A percentile compares a stretch with the other conserved stretches of the same genome.
Conservation (phyloP, 2,329 filamentous ascomycete genomes). For the Phaeophleospora eucalypticola region DNA sequence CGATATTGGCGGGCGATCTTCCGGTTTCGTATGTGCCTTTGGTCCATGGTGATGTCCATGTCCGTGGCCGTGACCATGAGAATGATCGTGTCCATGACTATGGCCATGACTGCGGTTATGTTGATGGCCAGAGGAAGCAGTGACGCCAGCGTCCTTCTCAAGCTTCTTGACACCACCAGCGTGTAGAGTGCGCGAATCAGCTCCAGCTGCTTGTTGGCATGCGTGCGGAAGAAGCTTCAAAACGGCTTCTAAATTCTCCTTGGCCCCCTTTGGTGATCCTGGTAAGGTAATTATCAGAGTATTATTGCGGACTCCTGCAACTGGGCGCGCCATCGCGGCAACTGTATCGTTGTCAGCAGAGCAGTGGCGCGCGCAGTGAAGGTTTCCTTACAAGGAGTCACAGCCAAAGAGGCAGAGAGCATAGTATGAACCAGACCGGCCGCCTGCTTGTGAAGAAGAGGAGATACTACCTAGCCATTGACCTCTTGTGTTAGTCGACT, state of each 20-base stretch:
- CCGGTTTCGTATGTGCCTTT: slow-evolving; percentile 67
- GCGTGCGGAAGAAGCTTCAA: slow-evolving; percentile 91
- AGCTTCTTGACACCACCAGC: slow-evolving; percentile 76
- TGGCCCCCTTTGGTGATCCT: slow-evolving; percentile 90
- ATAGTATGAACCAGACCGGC: slow-evolving; percentile 93
- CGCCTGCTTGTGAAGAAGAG: slow-evolving; percentile 78
- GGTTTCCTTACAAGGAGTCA: slow-evolving; percentile 78
- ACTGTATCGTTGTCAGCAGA: slow-evolving; percentile 51
- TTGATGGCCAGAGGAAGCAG: slow-evolving; percentile 23
- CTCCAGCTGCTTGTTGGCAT: slow-evolving; percentile 82
- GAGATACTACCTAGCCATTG: slow-evolving; percentile 75
- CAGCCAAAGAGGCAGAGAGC: slow-evolving; percentile 74
- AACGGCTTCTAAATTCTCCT: slow-evolving; percentile 85
- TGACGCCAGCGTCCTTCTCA: slow-evolving; percentile 69
- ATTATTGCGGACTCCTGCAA: slow-evolving; percentile 78
- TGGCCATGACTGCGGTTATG: too few species aligned
- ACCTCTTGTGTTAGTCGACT: too few species aligned
- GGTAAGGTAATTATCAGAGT: slow-evolving; percentile 84
- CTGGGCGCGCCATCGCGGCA: slow-evolving; percentile 92
- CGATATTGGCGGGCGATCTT: slow-evolving; percentile 51
- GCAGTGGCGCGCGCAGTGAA: slow-evolving; percentile 17
- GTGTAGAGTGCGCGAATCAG: slow-evolving; percentile 75
- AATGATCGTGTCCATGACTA: slow-evolving; percentile 33
- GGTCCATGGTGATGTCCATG: slow-evolving; percentile 54
- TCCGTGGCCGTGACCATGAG: slow-evolving; percentile 45